Evolutionary conservation across 2,329 filamentous ascomycete genomes (phyloP).

Genomic region (Alternaria sp.): DNA sequence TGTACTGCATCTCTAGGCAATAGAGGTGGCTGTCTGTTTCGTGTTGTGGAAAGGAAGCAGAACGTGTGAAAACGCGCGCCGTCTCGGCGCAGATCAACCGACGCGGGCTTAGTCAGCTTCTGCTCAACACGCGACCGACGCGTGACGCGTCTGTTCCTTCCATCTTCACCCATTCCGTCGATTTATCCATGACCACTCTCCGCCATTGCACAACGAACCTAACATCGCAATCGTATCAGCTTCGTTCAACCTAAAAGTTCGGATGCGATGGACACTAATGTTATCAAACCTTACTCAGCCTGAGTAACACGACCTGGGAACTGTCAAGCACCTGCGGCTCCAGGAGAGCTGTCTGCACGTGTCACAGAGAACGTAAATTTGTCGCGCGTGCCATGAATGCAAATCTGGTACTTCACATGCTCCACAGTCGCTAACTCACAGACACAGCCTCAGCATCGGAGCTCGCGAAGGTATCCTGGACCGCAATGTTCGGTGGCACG

Average conservation of each 20-base stretch:
- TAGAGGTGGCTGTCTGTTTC: background rate
- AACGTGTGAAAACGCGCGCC: background rate
- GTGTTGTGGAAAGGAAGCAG: background rate
- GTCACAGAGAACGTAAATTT: background rate
- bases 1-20: background rate
- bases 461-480: background rate
- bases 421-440: background rate
- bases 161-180: background rate
- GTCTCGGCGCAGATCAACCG: background rate
- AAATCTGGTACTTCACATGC: background rate
- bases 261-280: background rate
- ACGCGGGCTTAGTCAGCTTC: background rate
- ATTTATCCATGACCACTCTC: background rate
- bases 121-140: background rate
- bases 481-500: background rate
- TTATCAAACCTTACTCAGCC: background rate
- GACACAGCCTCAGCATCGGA: background rate
- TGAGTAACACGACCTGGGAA: background rate
- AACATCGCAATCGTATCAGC: background rate
- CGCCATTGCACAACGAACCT: background rate
- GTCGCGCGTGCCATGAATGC: background rate
- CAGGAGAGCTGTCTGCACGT: background rate
- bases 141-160: background rate
- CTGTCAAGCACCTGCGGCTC: background rate
- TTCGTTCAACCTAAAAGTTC: accelerated